phyloP scores from a whole-genome alignment of 768 basidiomycete genomes.

The Russula lepida region DNA sequence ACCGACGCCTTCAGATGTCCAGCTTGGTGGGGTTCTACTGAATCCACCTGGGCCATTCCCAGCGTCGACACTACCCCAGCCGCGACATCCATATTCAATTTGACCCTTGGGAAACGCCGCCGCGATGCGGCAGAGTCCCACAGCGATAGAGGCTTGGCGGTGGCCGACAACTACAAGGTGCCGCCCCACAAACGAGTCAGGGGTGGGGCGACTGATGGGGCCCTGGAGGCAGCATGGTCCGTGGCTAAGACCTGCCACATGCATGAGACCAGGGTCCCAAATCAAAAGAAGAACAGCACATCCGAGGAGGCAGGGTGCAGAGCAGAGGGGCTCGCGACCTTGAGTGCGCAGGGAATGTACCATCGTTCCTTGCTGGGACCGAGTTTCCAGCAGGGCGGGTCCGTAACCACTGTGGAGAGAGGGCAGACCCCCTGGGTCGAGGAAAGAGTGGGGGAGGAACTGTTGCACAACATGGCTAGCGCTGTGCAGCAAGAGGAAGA shows the following conservation, averaged over 20 bases:
- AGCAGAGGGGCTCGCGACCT: conserved; percentile 4
- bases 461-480: background rate
- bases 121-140: too few species aligned
- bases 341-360: background rate
- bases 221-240: too few species aligned
- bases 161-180: too few species aligned
- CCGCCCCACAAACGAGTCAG: too few species aligned
- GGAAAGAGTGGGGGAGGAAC: background rate
- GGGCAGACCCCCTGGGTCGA: background rate
- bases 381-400: background rate
- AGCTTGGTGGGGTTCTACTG: too few species aligned
- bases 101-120: too few species aligned
- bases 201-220: too few species aligned
- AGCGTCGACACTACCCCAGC: too few species aligned
- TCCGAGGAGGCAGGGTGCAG: background rate
- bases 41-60: too few species aligned
- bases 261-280: background rate
- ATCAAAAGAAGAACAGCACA: background rate
- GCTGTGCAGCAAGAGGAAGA: background rate
- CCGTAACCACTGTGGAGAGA: background rate
- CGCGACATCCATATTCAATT: too few species aligned
- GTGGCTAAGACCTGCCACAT: background rate
- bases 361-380: background rate
- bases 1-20: too few species aligned
- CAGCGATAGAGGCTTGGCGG: too few species aligned